These are phyloP conservation scores for Russula lepida DNA, from an alignment of 768 basidiomycete genomes.

Conservation along the genomic window DNA sequence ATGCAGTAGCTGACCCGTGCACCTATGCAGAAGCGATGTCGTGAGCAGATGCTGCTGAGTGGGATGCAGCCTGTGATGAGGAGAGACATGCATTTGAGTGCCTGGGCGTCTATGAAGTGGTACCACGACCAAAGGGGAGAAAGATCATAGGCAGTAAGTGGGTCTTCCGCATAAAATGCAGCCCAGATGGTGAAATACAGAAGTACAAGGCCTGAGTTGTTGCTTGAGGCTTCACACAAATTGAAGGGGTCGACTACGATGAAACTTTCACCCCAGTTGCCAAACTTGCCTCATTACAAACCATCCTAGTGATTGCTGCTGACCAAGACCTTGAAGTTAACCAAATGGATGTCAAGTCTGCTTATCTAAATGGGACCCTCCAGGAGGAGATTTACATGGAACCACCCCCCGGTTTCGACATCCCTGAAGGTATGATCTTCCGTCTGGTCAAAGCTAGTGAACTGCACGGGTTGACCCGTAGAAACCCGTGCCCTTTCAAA, in stretches of 20 bases:
- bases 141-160: neutral
- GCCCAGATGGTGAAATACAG: constrained; percentile 24
- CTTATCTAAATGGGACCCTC: neutral
- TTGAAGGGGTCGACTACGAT: constrained; percentile 29
- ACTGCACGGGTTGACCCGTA: too few relatives aligned
- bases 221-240: constrained; percentile 32
- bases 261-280: constrained; percentile 11
- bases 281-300: constrained; percentile 12
- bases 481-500: too few relatives aligned
- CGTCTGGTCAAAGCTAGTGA: neutral
- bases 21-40: neutral
- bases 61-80: neutral
- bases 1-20: too few relatives aligned
- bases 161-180: constrained; percentile 23
- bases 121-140: neutral
- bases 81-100: neutral
- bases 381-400: constrained; percentile 1
- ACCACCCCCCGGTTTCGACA: neutral
- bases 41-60: neutral
- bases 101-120: neutral
- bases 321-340: neutral
- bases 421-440: neutral
- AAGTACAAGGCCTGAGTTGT: constrained; percentile 33
- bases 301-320: neutral
- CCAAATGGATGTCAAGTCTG: neutral